phyloP scores from a whole-genome alignment of 768 basidiomycete genomes.

The Mycena latifolia region DNA sequence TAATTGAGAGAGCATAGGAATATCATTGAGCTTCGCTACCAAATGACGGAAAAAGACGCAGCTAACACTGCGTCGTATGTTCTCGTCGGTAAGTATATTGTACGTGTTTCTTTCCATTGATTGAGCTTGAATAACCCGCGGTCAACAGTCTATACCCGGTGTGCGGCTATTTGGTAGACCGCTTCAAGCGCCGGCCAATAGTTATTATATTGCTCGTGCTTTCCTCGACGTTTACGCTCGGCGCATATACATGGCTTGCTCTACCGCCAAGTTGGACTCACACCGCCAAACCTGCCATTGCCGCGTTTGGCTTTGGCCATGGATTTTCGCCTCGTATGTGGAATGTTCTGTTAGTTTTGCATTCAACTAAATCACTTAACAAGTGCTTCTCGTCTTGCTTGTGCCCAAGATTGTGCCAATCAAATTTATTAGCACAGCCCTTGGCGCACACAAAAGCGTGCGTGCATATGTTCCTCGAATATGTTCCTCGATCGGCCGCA shows the following conservation, averaged over 20 bases:
- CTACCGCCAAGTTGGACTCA: constrained; percentile 69
- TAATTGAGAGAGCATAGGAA: constrained; percentile 58
- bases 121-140: constrained; percentile 1
- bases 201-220: constrained; percentile 69
- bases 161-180: constrained; percentile 78
- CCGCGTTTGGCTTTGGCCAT: constrained; percentile 73
- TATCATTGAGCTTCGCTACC: constrained; percentile 77
- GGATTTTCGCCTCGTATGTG: constrained; percentile 79
- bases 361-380: constrained; percentile 15
- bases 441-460: constrained; percentile 85
- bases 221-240: constrained; percentile 70
- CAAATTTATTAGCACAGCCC: constrained; percentile 82
- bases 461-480: constrained; percentile 39
- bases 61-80: constrained; percentile 78
- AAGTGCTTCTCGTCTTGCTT: constrained; percentile 80
- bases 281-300: constrained; percentile 71
- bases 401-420: constrained; percentile 78
- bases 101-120: constrained; percentile 46
- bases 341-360: neutral
- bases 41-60: constrained; percentile 69
- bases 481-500: neutral
- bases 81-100: constrained; percentile 76
- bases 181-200: constrained; percentile 65
- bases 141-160: constrained; percentile 41
- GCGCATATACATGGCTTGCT: constrained; percentile 76